Evolutionary conservation across 495 filamentous ascomycete species (phyloP).

Genomic region (Pseudoneurospora amorphoporcata): DNA sequence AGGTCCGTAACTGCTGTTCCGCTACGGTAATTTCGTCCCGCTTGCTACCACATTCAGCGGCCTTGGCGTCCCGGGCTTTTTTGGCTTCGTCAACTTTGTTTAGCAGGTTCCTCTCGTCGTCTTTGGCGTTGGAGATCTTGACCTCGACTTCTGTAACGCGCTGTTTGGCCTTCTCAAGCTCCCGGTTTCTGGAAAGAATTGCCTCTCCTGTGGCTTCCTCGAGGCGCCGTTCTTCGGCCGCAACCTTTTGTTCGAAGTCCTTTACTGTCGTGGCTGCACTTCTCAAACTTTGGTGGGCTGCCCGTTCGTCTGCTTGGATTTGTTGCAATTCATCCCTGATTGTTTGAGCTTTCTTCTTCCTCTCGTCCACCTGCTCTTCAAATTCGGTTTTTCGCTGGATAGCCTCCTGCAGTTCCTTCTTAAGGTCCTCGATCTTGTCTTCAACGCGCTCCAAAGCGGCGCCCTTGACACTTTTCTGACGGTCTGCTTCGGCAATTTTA

Average conservation of each 20-base stretch:
- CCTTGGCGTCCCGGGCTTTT: constrained; percentile 31
- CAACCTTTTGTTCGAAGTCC: constrained; percentile 28
- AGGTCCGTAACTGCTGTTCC: constrained; percentile 24
- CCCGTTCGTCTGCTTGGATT: constrained; percentile 36
- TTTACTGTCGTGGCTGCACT: constrained; percentile 24
- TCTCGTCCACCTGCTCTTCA: constrained; percentile 27
- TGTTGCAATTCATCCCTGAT: constrained; percentile 18
- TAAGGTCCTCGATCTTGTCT: constrained; percentile 17
- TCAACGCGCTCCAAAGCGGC: constrained; percentile 17
- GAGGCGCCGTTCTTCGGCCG: constrained; percentile 31
- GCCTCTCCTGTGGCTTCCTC: constrained; percentile 45
- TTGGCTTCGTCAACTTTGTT: constrained; percentile 24
- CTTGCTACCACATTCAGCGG: constrained; percentile 30
- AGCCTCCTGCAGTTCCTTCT: constrained; percentile 14
- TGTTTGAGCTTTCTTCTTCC: constrained; percentile 24
- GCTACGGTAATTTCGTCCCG: constrained; percentile 40
- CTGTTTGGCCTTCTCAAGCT: constrained; percentile 40
- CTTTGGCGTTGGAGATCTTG: constrained; percentile 26
- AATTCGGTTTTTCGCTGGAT: constrained; percentile 19
- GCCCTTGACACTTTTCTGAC: constrained; percentile 16
- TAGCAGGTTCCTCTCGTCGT: constrained; percentile 20
- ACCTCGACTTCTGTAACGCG: constrained; percentile 33
- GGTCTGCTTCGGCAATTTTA: constrained; percentile 17
- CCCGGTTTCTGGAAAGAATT: constrained; percentile 25
- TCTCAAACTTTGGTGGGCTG: constrained; percentile 31